These are phyloP conservation scores for Trichophyton schoenleinii DNA, from an alignment of 2,329 filamentous ascomycete species.

Conservation along the genomic window DNA sequence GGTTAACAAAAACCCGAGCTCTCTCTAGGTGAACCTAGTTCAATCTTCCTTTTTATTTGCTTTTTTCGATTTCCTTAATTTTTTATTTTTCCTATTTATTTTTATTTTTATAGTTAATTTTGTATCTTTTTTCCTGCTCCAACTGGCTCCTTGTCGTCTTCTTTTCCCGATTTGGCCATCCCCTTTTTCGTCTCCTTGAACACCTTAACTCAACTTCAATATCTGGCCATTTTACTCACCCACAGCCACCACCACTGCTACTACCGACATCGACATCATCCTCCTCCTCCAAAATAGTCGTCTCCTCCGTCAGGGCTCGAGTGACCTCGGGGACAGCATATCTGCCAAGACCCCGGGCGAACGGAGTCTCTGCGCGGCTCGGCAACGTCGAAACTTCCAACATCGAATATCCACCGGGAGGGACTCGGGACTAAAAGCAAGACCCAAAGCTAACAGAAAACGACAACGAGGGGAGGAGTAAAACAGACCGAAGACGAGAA, in stretches of 20 bases:
- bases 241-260: too few relatives aligned
- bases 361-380: slow-evolving; percentile 8
- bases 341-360: slow-evolving; percentile 9
- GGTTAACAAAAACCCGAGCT: not conserved
- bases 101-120: not conserved
- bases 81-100: not conserved
- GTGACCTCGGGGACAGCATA: not conserved
- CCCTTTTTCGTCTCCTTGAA: too few relatives aligned
- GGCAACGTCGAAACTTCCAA: slow-evolving; percentile 4
- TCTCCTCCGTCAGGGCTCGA: not conserved
- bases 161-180: not conserved
- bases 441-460: not conserved
- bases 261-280: too few relatives aligned
- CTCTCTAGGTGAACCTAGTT: not conserved
- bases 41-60: not conserved
- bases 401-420: not conserved
- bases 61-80: not conserved
- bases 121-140: not conserved
- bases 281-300: too few relatives aligned
- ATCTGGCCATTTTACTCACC: too few relatives aligned
- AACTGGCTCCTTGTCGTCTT: not conserved
- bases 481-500: not conserved
- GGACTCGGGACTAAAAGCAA: not conserved
- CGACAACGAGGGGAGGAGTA: not conserved
- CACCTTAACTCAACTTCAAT: too few relatives aligned